Conservation (phyloP, 2,329 filamentous ascomycete genomes). For the Sclerotiophoma versabilis region DNA sequence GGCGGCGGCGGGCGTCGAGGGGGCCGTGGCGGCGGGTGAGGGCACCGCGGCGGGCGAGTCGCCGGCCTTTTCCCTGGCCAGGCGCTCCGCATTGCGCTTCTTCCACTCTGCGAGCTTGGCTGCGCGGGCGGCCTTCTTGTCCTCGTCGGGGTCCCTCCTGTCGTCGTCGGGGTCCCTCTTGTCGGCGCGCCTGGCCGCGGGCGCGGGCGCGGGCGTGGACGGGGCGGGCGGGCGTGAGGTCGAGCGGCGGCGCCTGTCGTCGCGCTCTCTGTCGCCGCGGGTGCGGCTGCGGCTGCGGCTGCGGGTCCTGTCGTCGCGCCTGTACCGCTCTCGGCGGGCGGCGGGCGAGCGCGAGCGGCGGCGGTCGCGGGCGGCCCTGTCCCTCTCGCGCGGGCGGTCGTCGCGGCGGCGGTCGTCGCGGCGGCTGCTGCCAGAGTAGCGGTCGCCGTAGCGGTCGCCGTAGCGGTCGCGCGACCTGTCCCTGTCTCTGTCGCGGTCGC, state of each 20-base stretch:
- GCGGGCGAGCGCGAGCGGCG: conserved; percentile 61
- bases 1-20: conserved; percentile 62
- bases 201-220: conserved; percentile 60
- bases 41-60: conserved; percentile 63
- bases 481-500: conserved; percentile 43
- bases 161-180: conserved; percentile 51
- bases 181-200: conserved; percentile 36
- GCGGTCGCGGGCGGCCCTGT: conserved; percentile 54
- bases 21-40: conserved; percentile 68
- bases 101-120: conserved; percentile 78
- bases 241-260: conserved; percentile 58
- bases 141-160: conserved; percentile 49
- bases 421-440: conserved; percentile 47
- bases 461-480: conserved; percentile 27
- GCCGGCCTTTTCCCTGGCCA: conserved; percentile 74
- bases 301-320: conserved; percentile 55
- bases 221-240: conserved; percentile 56
- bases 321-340: conserved; percentile 56
- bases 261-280: conserved; percentile 30
- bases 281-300: conserved; percentile 9
- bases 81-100: conserved; percentile 60
- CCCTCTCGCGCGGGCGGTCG: conserved; percentile 60
- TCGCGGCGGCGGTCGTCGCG: conserved; percentile 47
- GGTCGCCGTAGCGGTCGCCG: conserved; percentile 53
- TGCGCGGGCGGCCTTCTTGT: conserved; percentile 34